Percentiles rank a stretch among this genome's conserved stretches.
Evolutionary conservation across 2,329 filamentous ascomycete genomes (phyloP).

Genomic region (Aspergillus niger): DNA sequence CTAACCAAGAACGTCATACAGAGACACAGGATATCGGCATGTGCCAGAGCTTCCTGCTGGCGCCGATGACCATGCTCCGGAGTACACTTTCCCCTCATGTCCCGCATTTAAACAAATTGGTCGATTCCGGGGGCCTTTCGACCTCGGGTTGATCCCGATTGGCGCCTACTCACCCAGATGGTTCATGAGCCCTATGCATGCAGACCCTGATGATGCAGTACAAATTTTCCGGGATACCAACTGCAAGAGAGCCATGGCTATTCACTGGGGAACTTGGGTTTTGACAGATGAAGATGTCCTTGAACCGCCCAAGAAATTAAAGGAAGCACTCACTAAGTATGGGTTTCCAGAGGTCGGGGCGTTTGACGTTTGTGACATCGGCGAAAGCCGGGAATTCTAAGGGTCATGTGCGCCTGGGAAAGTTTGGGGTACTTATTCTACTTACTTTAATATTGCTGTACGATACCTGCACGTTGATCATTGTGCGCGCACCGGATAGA

Average conservation of each 20-base stretch:
- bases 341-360: constrained; percentile 69
- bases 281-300: constrained; percentile 81
- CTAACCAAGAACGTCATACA: constrained; percentile 39
- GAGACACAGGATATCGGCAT: constrained; percentile 86
- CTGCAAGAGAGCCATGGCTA: constrained; percentile 76
- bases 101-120: constrained; percentile 88
- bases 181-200: constrained; percentile 80
- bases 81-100: constrained; percentile 69
- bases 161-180: constrained; percentile 71
- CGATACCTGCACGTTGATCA: neutral
- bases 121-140: constrained; percentile 76
- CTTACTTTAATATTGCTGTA: neutral
- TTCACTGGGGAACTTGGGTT: constrained; percentile 91
- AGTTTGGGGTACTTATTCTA: neutral
- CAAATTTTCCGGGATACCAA: constrained; percentile 85
- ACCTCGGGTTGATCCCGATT: constrained; percentile 89
- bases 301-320: constrained; percentile 75
- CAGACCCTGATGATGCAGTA: constrained; percentile 82
- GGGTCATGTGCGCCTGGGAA: neutral
- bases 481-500: neutral
- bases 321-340: constrained; percentile 68
- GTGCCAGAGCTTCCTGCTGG: constrained; percentile 66
- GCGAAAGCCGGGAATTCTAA: constrained; percentile 76
- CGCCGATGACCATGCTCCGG: constrained; percentile 70
- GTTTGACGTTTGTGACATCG: constrained; percentile 83